A percentile compares a stretch with the other conserved stretches of the same genome.
phyloP scores from a whole-genome alignment of 2,329 filamentous ascomycete genomes.

The Fusarium sp. region DNA sequence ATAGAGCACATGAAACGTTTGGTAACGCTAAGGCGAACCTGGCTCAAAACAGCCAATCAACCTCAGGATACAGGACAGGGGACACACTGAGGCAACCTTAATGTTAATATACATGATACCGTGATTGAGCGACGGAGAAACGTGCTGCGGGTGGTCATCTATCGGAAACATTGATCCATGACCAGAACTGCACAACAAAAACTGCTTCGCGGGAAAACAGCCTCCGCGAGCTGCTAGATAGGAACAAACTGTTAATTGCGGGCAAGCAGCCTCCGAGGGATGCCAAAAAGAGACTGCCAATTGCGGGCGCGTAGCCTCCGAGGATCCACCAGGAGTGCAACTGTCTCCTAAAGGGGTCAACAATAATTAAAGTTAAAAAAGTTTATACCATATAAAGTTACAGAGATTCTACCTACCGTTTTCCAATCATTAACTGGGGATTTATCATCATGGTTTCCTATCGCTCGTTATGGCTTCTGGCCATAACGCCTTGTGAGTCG shows the following conservation, averaged over 20 bases:
- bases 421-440: neutral
- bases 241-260: neutral
- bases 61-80: neutral
- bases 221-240: neutral
- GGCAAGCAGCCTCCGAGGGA: neutral
- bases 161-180: neutral
- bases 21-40: neutral
- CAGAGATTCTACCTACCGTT: neutral
- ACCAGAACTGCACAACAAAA: neutral
- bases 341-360: neutral
- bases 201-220: neutral
- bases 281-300: neutral
- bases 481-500: constrained; percentile 1
- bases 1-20: neutral
- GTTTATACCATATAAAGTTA: neutral
- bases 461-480: constrained; percentile 7
- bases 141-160: neutral
- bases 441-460: constrained; percentile 7
- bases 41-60: neutral
- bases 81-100: neutral
- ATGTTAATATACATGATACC: neutral
- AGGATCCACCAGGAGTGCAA: neutral
- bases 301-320: neutral
- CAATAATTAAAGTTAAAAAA: neutral
- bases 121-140: neutral